phyloP scores from a whole-genome alignment of 371 early-diverging fungal genomes.

The Mortierella sp. region DNA sequence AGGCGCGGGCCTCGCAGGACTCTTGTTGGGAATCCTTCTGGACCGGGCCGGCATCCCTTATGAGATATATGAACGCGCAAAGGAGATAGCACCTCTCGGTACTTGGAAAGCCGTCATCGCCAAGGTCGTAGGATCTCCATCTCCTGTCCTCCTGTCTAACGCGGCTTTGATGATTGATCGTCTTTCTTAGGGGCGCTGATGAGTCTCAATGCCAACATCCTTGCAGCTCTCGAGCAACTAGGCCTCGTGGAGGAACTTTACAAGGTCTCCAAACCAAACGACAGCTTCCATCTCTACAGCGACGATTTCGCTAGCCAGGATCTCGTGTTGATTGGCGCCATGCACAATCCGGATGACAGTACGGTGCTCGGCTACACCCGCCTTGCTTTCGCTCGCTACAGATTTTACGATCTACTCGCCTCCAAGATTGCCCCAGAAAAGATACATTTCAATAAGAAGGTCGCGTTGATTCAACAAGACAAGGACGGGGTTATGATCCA shows the following conservation, averaged over 20 bases:
- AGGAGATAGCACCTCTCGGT: too few relatives aligned
- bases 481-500: conserved; percentile 5
- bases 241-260: conserved; percentile 18
- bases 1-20: too few relatives aligned
- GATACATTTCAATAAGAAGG: conserved; percentile 17
- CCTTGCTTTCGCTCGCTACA: conserved; percentile 11
- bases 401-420: conserved; percentile 16
- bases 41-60: too few relatives aligned
- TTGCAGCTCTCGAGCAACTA: conserved; percentile 22
- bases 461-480: conserved; percentile 4
- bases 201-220: conserved; percentile 13
- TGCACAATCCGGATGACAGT: neutral
- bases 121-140: too few relatives aligned
- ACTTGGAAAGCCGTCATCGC: too few relatives aligned
- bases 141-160: too few relatives aligned
- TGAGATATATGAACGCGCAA: too few relatives aligned
- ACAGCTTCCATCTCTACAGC: conserved; percentile 4
- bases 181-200: conserved; percentile 5
- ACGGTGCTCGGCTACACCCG: conserved; percentile 16
- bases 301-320: neutral
- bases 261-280: conserved; percentile 9
- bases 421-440: conserved; percentile 6
- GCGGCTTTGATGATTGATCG: too few relatives aligned
- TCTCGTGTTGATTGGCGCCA: too few relatives aligned
- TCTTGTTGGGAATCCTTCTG: too few relatives aligned